Percentiles rank a stretch among this genome's conserved stretches.
These are phyloP conservation scores for Hymenotorrendiella dingleyae DNA, from an alignment of 2,329 filamentous ascomycete species.

Conservation along the genomic window DNA sequence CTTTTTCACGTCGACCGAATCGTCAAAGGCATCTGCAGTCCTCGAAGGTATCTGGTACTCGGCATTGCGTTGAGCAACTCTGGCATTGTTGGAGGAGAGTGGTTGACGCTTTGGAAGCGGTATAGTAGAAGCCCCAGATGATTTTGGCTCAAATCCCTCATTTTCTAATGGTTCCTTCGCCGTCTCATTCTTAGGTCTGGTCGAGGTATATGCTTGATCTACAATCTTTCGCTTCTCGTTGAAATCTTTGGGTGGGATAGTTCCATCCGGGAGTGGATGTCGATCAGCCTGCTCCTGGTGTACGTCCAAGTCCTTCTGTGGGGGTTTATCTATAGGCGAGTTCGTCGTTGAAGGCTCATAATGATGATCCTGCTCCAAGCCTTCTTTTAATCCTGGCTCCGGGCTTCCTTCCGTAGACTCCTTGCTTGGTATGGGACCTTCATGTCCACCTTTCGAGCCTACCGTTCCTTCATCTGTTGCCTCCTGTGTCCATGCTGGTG, in stretches of 20 bases:
- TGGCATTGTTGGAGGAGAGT: conserved; percentile 37
- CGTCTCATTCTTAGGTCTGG: conserved; percentile 30
- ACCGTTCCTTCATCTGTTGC: conserved; percentile 8
- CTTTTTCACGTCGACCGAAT: conserved; percentile 13
- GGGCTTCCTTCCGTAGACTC: conserved; percentile 26
- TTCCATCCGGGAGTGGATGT: conserved; percentile 43
- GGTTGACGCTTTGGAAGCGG: conserved; percentile 28
- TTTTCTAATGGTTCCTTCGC: conserved; percentile 30
- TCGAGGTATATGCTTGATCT: conserved; percentile 32
- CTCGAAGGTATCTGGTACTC: conserved; percentile 47
- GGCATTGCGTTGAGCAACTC: conserved; percentile 40
- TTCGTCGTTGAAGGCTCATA: conserved; percentile 40
- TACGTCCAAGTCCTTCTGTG: conserved; percentile 36
- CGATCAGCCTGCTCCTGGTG: conserved; percentile 40
- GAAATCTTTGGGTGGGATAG: conserved; percentile 37
- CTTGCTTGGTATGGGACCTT: conserved; percentile 20
- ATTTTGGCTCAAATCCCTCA: conserved; percentile 32
- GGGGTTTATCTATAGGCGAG: conserved; percentile 32
- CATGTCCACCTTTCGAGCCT: conserved; percentile 15
- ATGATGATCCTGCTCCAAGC: conserved; percentile 44
- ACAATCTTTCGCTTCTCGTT: conserved; percentile 13
- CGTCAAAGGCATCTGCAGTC: conserved; percentile 38
- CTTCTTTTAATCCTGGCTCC: conserved; percentile 25
- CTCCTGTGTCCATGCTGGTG: conserved; percentile 26
- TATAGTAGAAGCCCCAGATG: conserved; percentile 37